These are phyloP conservation scores for Starmera stellimalicola DNA, from an alignment of 1,139 yeast genomes.

Conservation along the genomic window DNA sequence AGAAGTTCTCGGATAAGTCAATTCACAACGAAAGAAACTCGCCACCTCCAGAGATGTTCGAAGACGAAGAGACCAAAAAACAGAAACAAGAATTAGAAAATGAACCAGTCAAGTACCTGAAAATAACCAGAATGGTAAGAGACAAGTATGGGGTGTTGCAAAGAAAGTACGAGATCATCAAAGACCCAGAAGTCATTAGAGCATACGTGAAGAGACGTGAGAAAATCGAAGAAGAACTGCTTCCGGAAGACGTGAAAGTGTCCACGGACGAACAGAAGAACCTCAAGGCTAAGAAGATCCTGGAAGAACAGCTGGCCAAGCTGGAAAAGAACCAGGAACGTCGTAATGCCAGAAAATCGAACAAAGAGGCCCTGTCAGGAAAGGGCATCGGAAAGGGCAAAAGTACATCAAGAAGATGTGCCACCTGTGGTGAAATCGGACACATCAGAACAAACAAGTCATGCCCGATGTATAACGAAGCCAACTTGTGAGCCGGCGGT, in stretches of 20 bases:
- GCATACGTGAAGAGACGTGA: conserved; percentile 79
- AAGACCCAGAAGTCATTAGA: conserved; percentile 79
- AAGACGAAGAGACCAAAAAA: conserved; percentile 22
- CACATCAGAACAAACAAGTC: conserved; percentile 83
- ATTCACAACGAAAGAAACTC: conserved; percentile 22
- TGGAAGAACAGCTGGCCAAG: conserved; percentile 80
- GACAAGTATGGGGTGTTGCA: conserved; percentile 86
- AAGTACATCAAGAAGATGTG: conserved; percentile 78
- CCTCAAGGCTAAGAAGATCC: conserved; percentile 63
- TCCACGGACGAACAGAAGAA: conserved; percentile 84
- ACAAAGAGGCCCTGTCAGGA: conserved; percentile 36
- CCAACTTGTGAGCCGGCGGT: conserved; percentile 42
- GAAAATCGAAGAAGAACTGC: conserved; percentile 54
- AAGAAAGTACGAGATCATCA: conserved; percentile 66
- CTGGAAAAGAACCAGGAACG: conserved; percentile 68
- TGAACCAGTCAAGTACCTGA: conserved; percentile 36
- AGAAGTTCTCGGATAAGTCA: conserved; percentile 57
- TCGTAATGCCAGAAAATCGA: conserved; percentile 46
- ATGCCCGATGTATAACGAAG: conserved; percentile 72
- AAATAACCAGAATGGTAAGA: conserved; percentile 69
- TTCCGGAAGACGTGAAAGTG: conserved; percentile 56
- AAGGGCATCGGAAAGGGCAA: conserved; percentile 69
- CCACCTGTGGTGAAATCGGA: conserved; percentile 92
- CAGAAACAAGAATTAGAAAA: conserved; percentile 11
- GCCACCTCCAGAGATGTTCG: conserved; percentile 19